Conservation (phyloP, 768 basidiomycete genomes). For the Amanita jacksonii region DNA sequence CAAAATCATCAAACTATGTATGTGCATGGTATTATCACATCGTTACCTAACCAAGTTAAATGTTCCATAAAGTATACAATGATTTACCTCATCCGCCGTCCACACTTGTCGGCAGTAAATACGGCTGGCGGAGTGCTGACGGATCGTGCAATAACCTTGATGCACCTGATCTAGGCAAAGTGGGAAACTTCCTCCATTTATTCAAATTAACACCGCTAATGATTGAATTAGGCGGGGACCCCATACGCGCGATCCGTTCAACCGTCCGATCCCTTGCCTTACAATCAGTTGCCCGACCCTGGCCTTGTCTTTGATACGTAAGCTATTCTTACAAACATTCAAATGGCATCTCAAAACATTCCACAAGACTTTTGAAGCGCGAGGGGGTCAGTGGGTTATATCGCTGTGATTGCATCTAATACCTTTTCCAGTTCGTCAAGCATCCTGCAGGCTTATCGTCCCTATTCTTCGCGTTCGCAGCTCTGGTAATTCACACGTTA, state of each 20-base stretch:
- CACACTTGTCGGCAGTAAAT: slow-evolving; percentile 53
- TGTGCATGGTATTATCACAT: slow-evolving; percentile 17
- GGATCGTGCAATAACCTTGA: slow-evolving; percentile 70
- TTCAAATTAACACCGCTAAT: slow-evolving; percentile 1
- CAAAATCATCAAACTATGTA: slow-evolving; percentile 48
- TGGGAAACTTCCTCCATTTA: slow-evolving; percentile 9
- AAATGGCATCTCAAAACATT: neutral
- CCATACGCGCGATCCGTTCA: slow-evolving; percentile 83
- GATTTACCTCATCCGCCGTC: slow-evolving; percentile 75
- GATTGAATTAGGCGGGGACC: slow-evolving; percentile 39
- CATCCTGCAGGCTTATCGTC: slow-evolving; percentile 77
- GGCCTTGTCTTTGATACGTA: slow-evolving; percentile 73
- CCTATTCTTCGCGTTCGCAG: slow-evolving; percentile 75
- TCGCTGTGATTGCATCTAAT: slow-evolving; percentile 2
- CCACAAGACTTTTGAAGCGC: slow-evolving; percentile 47
- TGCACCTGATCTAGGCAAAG: slow-evolving; percentile 63
- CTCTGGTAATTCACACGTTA: slow-evolving; percentile 72
- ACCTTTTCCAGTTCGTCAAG: slow-evolving; percentile 42
- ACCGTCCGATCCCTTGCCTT: slow-evolving; percentile 53
- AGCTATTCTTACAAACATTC: slow-evolving; percentile 17
- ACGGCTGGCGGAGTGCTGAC: slow-evolving; percentile 65
- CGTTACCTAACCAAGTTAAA: slow-evolving; percentile 1
- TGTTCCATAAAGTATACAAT: slow-evolving; percentile 49
- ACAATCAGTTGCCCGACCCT: slow-evolving; percentile 65
- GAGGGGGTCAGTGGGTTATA: slow-evolving; percentile 39